Evolutionary conservation across 176 grass and related monocot genomes (phyloP).

Genomic region (Carex scoparia): DNA sequence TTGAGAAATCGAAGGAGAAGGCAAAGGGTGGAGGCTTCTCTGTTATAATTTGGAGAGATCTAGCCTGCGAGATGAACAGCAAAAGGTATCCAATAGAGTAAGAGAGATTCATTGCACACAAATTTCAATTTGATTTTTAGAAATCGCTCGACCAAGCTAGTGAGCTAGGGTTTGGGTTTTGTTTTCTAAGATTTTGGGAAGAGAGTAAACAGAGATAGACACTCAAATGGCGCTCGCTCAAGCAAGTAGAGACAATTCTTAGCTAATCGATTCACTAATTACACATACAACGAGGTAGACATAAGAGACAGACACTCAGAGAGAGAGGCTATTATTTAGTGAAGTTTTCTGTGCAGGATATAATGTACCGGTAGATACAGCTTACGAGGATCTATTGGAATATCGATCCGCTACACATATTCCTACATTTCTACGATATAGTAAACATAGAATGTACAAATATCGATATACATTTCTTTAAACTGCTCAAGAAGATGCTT

Average conservation of each 20-base stretch:
- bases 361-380: not conserved
- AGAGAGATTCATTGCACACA: not conserved
- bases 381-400: not conserved
- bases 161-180: constrained; percentile 18
- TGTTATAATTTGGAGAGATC: constrained; percentile 25
- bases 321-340: not conserved
- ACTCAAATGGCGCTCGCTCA: not conserved
- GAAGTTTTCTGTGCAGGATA: not conserved
- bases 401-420: not conserved
- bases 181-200: not conserved
- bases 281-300: not conserved
- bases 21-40: constrained; percentile 12
- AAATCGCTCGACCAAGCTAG: not conserved
- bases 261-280: not conserved
- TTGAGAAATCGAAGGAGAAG: constrained; percentile 25
- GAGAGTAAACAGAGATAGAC: not conserved
- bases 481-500: constrained; percentile 14
- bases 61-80: not conserved
- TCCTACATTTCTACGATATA: not conserved
- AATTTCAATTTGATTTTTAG: not conserved
- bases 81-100: not conserved
- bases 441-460: not conserved
- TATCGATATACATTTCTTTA: not conserved
- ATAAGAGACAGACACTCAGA: not conserved
- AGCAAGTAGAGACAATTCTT: not conserved